These are phyloP conservation scores for Lactarius hengduanensis DNA, from an alignment of 768 basidiomycete genomes.

Conservation along the genomic window DNA sequence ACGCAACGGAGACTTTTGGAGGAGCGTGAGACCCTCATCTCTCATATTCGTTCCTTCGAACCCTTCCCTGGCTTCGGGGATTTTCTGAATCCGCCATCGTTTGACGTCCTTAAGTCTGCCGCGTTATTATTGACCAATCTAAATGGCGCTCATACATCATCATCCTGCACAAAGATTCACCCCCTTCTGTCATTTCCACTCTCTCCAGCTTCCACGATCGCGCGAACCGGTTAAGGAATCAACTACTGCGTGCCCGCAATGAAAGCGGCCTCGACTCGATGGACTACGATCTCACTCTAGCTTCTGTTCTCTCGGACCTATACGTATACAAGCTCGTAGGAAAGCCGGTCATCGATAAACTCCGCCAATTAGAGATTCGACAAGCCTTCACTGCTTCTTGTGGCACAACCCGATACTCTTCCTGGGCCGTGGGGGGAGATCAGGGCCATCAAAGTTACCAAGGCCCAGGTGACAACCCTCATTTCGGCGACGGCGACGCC, in stretches of 20 bases:
- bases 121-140: conserved; percentile 7
- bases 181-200: conserved; percentile 47
- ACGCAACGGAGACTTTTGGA: not conserved
- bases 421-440: conserved; percentile 2
- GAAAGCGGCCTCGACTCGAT: not conserved
- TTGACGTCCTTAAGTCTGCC: not conserved
- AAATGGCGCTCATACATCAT: conserved; percentile 22
- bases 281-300: not conserved
- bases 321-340: conserved; percentile 1
- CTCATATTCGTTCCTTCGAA: not conserved
- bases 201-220: conserved; percentile 60
- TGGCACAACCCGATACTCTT: not conserved
- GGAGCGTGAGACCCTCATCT: not conserved
- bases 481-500: not conserved
- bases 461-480: not conserved
- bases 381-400: conserved; percentile 11
- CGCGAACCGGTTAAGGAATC: conserved; percentile 44
- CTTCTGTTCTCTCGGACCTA: conserved; percentile 6
- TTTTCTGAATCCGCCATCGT: not conserved
- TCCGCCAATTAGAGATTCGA: not conserved
- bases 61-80: no score
- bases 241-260: not conserved
- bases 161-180: not conserved
- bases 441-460: not conserved
- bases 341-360: no score